Evolutionary conservation across 2,329 filamentous ascomycete genomes (phyloP).

Genomic region (Fusarium nurragi): DNA sequence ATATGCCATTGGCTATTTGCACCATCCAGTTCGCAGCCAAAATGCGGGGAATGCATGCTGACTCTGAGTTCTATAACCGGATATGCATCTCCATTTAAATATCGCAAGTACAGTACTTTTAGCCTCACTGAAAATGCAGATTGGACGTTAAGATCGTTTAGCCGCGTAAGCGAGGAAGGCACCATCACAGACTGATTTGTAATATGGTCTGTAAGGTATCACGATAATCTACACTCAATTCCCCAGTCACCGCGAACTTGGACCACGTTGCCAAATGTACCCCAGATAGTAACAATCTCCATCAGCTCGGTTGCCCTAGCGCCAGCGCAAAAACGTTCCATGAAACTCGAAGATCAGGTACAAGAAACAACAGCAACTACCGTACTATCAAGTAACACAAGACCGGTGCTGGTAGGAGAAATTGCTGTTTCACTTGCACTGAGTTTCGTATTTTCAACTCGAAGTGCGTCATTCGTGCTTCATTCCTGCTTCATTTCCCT

Average conservation of each 20-base stretch:
- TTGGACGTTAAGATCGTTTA: background rate
- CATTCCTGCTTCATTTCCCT: no score
- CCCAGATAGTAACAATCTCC: constrained; percentile 12
- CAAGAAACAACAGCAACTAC: background rate
- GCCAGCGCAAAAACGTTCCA: background rate
- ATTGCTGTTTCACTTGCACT: constrained; percentile 8
- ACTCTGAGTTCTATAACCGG: constrained; percentile 14
- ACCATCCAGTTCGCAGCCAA: background rate
- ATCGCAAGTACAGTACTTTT: background rate
- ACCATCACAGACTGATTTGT: background rate
- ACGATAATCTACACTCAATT: background rate
- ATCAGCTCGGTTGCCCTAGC: constrained; percentile 9
- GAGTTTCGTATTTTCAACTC: background rate
- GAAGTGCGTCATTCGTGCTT: constrained; percentile 36
- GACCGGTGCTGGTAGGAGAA: background rate
- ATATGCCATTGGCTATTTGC: constrained; percentile 17
- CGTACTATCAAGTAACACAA: background rate
- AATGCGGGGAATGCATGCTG: constrained; percentile 31
- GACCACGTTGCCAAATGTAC: constrained; percentile 14
- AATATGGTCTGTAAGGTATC: background rate
- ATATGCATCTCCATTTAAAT: constrained; percentile 7
- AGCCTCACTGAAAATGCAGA: background rate
- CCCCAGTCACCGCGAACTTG: constrained; percentile 2
- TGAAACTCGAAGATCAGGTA: background rate
- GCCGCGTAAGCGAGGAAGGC: background rate